phyloP scores from a whole-genome alignment of 768 basidiomycete genomes.

The Leccinum truebloodii region DNA sequence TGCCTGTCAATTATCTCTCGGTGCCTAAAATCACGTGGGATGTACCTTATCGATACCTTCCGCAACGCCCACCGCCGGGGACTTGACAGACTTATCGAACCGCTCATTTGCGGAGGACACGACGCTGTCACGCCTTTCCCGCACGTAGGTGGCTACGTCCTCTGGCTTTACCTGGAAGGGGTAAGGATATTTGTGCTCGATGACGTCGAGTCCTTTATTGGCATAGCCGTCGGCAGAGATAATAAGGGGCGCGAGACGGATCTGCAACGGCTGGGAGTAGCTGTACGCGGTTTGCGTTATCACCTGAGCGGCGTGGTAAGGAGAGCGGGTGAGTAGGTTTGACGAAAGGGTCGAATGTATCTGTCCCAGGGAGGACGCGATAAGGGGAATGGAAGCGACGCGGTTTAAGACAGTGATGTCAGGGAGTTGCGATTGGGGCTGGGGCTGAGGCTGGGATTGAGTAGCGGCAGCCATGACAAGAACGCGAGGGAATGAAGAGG shows the following conservation, averaged over 20 bases:
- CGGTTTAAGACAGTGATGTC: constrained; percentile 63
- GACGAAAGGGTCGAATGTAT: constrained; percentile 59
- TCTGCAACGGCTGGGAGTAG: constrained; percentile 65
- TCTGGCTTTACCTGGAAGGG: constrained; percentile 75
- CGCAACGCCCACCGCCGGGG: constrained; percentile 60
- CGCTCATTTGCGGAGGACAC: constrained; percentile 58
- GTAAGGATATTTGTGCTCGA: constrained; percentile 73
- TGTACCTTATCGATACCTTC: constrained; percentile 73
- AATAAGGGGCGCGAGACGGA: constrained; percentile 65
- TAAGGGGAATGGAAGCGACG: constrained; percentile 71
- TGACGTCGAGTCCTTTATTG: constrained; percentile 73
- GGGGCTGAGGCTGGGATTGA: constrained; percentile 21
- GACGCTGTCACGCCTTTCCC: constrained; percentile 54
- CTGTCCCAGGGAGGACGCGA: constrained; percentile 62
- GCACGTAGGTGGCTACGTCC: constrained; percentile 63
- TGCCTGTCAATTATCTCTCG: constrained; percentile 13
- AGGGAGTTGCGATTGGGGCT: constrained; percentile 35
- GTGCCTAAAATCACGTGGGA: constrained; percentile 21
- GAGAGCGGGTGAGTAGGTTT: constrained; percentile 60
- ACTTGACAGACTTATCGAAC: constrained; percentile 64
- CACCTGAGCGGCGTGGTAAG: constrained; percentile 66
- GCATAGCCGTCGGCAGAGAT: constrained; percentile 62
- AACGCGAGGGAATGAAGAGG: constrained; percentile 3
- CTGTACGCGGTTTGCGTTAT: constrained; percentile 60
- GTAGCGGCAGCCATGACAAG: constrained; percentile 39